Evolutionary conservation across 768 basidiomycete species (phyloP), one percentile per base, ranked within the genome.

Genomic region (Roridomyces roridus): DNA sequence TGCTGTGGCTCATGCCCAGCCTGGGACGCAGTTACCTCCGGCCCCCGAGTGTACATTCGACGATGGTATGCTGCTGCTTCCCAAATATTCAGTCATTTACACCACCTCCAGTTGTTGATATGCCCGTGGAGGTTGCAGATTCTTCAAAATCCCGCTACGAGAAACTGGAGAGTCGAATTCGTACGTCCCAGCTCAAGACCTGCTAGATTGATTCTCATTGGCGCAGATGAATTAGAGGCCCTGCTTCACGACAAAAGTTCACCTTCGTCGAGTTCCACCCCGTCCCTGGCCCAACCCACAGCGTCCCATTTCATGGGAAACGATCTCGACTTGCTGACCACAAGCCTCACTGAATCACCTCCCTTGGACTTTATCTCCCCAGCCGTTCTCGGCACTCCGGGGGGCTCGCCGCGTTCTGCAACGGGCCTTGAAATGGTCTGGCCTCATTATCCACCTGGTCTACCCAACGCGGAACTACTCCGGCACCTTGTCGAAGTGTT

Each of bases 21-120:
- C 86, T 25, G 86, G 85, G 36, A 74, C 76, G 2, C 72, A 74
- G 42, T 63, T 87, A 41, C 85, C 88, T 0, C 66, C 80, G 0
- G 75, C 73, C 42, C 88, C 86, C 12, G 85, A 88, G 51, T 92
- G 90, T 66, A 91, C 88, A n/a, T 91, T 84, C 59, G 89, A 91
- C 62, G 90, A 91, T 59, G 74, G 87, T 86, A 65, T 41, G 76
- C 64, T 45, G 46, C 9, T 51, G n/a, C 43, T 51, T 40, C 47
- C 20, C 17, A 41, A 11, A 9, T 23, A 43, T 5, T 21, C 7
- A 25, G 12, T 24, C 35, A 15, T 39, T 28, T 40, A 47, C 25
- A n/a, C 44, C 29, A 48, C n/a, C 6, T 11, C 24, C 20, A 50
- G 48, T 52, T n/a, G 46, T 58, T 26, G 48, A 54, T 18, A 15